A percentile compares a stretch with the other conserved stretches of the same genome.
Conservation (phyloP, 345 rosid species). For the Brassica carinata region DNA sequence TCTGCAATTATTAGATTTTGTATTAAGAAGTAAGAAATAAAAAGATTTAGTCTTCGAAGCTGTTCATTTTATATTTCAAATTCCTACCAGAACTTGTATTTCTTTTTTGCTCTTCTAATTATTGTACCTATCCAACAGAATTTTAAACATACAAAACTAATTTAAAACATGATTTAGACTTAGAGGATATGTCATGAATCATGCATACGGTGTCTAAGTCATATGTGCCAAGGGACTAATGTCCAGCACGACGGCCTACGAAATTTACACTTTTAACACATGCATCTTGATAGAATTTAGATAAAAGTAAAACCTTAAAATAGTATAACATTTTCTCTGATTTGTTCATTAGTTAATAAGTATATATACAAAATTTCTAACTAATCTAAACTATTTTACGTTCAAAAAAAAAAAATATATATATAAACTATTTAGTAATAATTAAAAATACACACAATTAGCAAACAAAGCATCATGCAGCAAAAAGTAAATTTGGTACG, state of each 20-base stretch:
- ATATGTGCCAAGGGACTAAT: neutral
- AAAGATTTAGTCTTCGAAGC: neutral
- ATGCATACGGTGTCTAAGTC: neutral
- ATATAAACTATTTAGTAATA: too few relatives aligned
- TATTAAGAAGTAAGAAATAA: neutral
- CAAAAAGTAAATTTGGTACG: constrained; percentile 11
- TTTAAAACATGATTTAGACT: neutral
- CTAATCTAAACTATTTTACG: too few relatives aligned
- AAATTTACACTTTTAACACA: neutral
- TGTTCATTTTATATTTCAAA: neutral
- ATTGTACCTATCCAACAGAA: neutral
- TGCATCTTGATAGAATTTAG: too few relatives aligned
- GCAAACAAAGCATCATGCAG: too few relatives aligned
- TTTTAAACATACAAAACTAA: neutral
- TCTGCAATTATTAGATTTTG: neutral
- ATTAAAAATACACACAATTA: too few relatives aligned
- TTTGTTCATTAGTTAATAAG: too few relatives aligned
- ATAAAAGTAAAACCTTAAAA: too few relatives aligned
- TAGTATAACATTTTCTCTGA: too few relatives aligned
- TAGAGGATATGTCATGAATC: neutral
- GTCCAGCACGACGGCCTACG: neutral
- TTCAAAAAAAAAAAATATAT: too few relatives aligned
- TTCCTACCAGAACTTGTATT: neutral
- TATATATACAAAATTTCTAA: too few relatives aligned
- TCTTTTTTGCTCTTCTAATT: neutral